Evolutionary conservation across 2,329 filamentous ascomycete genomes (phyloP), one percentile per base, ranked within the genome.

Genomic region (Epichloe festucae): DNA sequence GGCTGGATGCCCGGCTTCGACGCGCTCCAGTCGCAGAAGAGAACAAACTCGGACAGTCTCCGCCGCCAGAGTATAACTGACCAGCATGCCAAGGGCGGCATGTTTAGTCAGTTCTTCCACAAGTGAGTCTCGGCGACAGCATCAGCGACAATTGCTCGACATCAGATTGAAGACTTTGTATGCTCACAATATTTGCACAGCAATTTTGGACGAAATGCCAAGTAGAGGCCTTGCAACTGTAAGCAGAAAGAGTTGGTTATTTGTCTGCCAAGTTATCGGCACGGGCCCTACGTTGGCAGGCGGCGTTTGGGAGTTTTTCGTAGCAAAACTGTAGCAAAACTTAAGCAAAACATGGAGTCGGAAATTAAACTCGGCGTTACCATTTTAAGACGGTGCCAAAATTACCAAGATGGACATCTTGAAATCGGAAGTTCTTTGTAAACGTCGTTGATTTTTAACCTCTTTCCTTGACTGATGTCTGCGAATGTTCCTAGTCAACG

Each of bases 41-140:
- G 46, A n/a, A n/a, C 75, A 19, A 66, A 65, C 46, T 68, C 73
- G 52, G 70, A 73, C 23, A 57, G 53, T 2, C 71, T 73, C n/a
- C 73, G 77, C 14, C 75, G 78, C 5, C 71, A 75, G 59, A 79
- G 76, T 59, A 66, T 81, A 57, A 70, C 69, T 34, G 78, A 81
- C 52, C 77, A 81, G 60, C 70, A 71, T 53, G 69, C 68, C 14
- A 63, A 69, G 48, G 60, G 70, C 1, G 77, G 77, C 41, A 65
- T 80, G 55, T 66, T 81, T 49, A 74, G 74, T 50, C 68, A 72
- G 55, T 71, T 79, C 67, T 81, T 79, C 74, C 71, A 78, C 57
- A 78, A 73, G 77, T 81, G 63, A 50, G 74, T 60, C 11, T 8
- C 43, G 11, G 14, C 11, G 4, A 15, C n/a, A 2, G 74, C 60